Evolutionary conservation across 768 basidiomycete species (phyloP), one percentile per base, ranked within the genome.

Genomic region (Termitomyces sp.): DNA sequence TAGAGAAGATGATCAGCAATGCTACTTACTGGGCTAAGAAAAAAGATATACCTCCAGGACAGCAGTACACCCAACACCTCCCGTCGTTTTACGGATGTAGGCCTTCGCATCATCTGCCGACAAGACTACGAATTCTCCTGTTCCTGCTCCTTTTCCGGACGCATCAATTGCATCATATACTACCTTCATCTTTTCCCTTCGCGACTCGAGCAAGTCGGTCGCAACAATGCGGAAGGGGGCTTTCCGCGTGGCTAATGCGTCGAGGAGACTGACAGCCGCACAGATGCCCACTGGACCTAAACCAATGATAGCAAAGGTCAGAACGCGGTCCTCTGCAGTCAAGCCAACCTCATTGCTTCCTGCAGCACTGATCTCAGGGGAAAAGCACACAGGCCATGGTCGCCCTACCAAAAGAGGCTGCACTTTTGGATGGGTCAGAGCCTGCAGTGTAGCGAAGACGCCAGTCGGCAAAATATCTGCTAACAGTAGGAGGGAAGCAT

Each of bases 391-490:
- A 1, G 88, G 88, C 74, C 84, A 90, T 5, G 87, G 69, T 38
- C 64, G 73, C 2, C 81, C 83, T 0, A 77, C 81, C 47, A 88
- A 60, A 24, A 85, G 73, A 9, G 87, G 81, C 19, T 76, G 70
- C 5, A 84, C 71, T 69, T 90, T 91, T 4, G 87, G 84, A 62
- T 91, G 88, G 55, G 82, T 81, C 55, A 90, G 62, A 2, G 83
- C 82, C 65, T 90, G 89, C 55, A 83, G 64, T 2, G 84, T 85
- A 9, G 88, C 88, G 62, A 89, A 91, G 15, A 87, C 80, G 4
- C 88, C 88, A 0, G 90, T 91, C 3, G 90, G 90, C 14, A 90
- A 76, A 62, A 90, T 89, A 62, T 91, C 90, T 10, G 86, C 85
- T 8, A 91, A 73, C 53, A 91, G 71, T 21, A 91, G 75, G 44